Base-by-base conservation (phyloP, 2,329 filamentous ascomycete genomes). In the Colletotrichum cereale region DNA sequence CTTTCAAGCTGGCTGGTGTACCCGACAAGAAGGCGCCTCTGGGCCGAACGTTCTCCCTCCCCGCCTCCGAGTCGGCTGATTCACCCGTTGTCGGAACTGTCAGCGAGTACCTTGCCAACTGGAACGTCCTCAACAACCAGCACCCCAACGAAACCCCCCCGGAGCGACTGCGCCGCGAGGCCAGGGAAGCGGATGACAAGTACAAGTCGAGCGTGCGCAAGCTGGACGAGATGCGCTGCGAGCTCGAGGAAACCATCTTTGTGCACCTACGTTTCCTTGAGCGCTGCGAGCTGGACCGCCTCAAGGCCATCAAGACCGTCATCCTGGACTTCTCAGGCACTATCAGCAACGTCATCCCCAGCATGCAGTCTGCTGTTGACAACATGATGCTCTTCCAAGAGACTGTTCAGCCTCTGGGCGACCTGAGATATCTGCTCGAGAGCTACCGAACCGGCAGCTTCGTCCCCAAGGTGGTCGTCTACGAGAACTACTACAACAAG, bases 361-460 rank as follows among this genome's bases (percentile, higher is more conserved):
- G 93, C 78, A 85, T 99, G 73, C 96, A 98, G 82, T 96, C 96
- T 71, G 95, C 95, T 0, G 95, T 99, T 31, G 96, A 99, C 84
- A 95, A 97, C 80, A 98, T 99, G 95, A 95, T 99, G 91, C 88
- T 99, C 57, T 99, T 97, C 84, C 96, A 99, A 81, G 96, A 99
- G 85, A 98, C 96, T 0, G 93, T 99, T n/a, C 96, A 98, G 81
- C 96, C 96, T 7, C 81, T 91, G 58, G 93, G 94, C 48, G 96
- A 99, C 81, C 85, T 99, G 75, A 90, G 96, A 74, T 99, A 98
- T 81, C 88, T 99, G 72, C 87, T 99, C 56, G 96, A 99, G 84
- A 99, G 96, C 80, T 99, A 99, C 83, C 92, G 95, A 74, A 99
- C 96, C 8, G 96, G 96, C 74, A 93, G 92, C 75, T 99, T 97